Evolutionary conservation across 345 rosid genomes (phyloP).

Genomic region (Balakata baccata): DNA sequence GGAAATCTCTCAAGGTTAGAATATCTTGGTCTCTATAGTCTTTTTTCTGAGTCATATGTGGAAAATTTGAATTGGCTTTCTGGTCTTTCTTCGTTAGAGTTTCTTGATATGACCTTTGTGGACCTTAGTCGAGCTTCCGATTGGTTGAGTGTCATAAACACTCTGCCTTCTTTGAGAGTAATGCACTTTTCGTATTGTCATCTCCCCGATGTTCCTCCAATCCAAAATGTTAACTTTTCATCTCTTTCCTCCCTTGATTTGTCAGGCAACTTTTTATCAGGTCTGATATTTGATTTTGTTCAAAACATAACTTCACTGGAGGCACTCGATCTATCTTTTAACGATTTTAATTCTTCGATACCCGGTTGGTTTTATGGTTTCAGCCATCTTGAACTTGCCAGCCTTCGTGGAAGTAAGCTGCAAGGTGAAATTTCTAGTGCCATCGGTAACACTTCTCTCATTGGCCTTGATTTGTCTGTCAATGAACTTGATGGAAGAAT

Average conservation of each 20-base stretch:
- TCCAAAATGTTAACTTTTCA: slow-evolving; percentile 13
- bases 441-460: slow-evolving; percentile 9
- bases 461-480: not conserved
- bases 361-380: slow-evolving; percentile 8
- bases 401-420: not conserved
- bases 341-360: not conserved
- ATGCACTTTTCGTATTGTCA: not conserved
- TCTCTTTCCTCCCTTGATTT: slow-evolving; percentile 27
- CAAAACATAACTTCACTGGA: slow-evolving; percentile 9
- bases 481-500: slow-evolving; percentile 14
- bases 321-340: not conserved
- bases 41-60: not conserved
- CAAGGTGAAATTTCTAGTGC: slow-evolving; percentile 23
- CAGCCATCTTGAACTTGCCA: slow-evolving; percentile 16
- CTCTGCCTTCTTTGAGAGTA: not conserved
- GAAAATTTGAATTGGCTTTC: slow-evolving; percentile 27
- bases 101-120: slow-evolving; percentile 10
- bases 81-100: slow-evolving; percentile 11
- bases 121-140: not conserved
- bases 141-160: not conserved
- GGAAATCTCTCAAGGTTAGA: slow-evolving; percentile 30
- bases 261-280: not conserved
- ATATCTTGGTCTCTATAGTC: slow-evolving; percentile 3
- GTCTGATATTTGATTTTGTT: not conserved
- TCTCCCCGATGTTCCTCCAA: not conserved